These are phyloP conservation scores for Leishmania mexicana DNA, from an alignment of 208 protist genomes.

Conservation along the genomic window DNA sequence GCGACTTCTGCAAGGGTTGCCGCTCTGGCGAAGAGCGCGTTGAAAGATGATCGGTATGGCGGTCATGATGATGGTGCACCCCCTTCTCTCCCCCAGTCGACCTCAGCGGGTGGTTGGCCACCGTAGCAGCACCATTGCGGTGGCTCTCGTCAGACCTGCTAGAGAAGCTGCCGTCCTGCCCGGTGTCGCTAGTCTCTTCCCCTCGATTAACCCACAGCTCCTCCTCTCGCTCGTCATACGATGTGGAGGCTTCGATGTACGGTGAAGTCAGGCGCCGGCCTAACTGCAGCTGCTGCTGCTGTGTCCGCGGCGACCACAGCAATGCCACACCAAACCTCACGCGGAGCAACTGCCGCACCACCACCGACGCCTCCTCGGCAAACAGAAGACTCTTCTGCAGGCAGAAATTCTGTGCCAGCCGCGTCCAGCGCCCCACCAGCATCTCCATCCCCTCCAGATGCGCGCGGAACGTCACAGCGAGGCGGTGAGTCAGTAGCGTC, in stretches of 20 bases:
- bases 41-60: not conserved
- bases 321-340: slow-evolving; percentile 23
- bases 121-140: not conserved
- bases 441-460: slow-evolving; percentile 43
- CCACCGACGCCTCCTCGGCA: slow-evolving; percentile 44
- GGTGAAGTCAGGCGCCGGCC: not conserved
- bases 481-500: slow-evolving; percentile 37
- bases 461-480: slow-evolving; percentile 33
- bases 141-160: not conserved
- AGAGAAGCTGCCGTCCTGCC: not conserved
- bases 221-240: not conserved
- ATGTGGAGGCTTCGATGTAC: not conserved
- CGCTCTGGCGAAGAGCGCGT: not conserved
- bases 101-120: not conserved
- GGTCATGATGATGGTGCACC: not conserved
- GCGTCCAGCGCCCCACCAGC: slow-evolving; percentile 30
- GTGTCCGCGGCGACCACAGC: slow-evolving; percentile 1
- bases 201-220: slow-evolving; percentile 26
- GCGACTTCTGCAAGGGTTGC: not conserved
- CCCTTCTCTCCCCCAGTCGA: not conserved
- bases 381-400: slow-evolving; percentile 65
- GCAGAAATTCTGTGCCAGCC: slow-evolving; percentile 33
- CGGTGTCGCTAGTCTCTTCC: not conserved
- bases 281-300: not conserved
- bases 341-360: slow-evolving; percentile 49